Percentiles rank a stretch among this genome's conserved stretches.
Conservation (phyloP, 441 rosid genomes). For the Bruguiera hainesii region DNA sequence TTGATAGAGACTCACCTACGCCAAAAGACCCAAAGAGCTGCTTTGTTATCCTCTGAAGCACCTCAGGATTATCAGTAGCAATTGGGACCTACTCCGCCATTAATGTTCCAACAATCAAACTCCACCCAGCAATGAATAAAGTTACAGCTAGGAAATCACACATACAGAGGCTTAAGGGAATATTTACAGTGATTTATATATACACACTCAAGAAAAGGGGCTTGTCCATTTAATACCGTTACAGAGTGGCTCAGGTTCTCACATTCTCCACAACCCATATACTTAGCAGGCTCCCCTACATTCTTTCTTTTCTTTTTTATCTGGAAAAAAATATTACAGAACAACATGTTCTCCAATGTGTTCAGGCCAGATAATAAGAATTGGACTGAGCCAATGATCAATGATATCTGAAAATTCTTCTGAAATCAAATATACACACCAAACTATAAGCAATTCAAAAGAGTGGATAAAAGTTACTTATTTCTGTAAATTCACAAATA, state of each 20-base stretch:
- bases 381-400: neutral
- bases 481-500: neutral
- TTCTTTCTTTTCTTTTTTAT: constrained; percentile 78
- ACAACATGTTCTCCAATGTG: constrained; percentile 8
- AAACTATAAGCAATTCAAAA: constrained; percentile 13
- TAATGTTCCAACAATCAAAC: neutral
- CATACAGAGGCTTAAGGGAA: no score
- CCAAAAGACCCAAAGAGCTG: constrained; percentile 75
- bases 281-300: constrained; percentile 81
- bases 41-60: constrained; percentile 73
- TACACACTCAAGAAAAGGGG: neutral
- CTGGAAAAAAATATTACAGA: constrained; percentile 36
- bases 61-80: constrained; percentile 75
- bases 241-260: constrained; percentile 84
- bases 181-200: constrained; percentile 3
- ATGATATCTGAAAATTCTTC: neutral
- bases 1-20: constrained; percentile 46
- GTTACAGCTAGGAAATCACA: no score
- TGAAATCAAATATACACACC: constrained; percentile 2
- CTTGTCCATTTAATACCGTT: constrained; percentile 44
- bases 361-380: neutral
- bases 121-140: no score
- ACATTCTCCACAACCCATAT: constrained; percentile 90
- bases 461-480: neutral
- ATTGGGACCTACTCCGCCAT: constrained; percentile 54